Base-by-base conservation (phyloP, 768 basidiomycete genomes). In the Pleurotus ostreatus region DNA sequence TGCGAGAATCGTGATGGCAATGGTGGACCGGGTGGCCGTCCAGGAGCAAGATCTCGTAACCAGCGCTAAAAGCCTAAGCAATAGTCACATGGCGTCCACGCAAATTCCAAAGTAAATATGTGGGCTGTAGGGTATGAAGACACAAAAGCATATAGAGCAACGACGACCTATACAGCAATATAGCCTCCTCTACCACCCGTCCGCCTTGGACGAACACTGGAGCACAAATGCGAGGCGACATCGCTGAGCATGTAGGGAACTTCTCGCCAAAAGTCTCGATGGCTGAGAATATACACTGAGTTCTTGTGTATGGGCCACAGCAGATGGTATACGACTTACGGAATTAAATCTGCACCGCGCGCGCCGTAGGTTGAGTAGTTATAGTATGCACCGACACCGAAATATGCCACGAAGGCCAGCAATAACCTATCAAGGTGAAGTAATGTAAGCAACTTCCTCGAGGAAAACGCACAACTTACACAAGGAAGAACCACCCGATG, bases 221-320 rank as follows among this genome's bases (percentile, higher is more conserved):
- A 84, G 69, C 89, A 92, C 39, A 93, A 70, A 70, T 92, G 89
- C 18, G 85, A 81, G 51, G 87, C 66, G 20, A 94, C 86, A 62
- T 93, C 92, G 43, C 79, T 78, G 45, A 92, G 68, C 83, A 94
- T 88, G 61, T 90, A 92, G 3, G 92, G 92, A 2, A 93, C 89
- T 70, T 94, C 92, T 67, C 84, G 75, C 91, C 91, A 93, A 70
- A 94, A 94, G 66, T 92, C 89, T 48, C 91, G 88, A 70, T 94
- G 91, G 57, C 90, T 93, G 60, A 12, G 25, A 9, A 34, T 47
- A 26, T 47, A 30, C n/a, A 51, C 34, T 18, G 30, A 26, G 20
- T 18, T 34, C 3, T 4, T 11, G 22, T n/a, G 8, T 4, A 43
- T 12, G 16, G 48, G 55, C 26, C n/a, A 49, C 40, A 38, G 37